phyloP scores from a whole-genome alignment of 352 stramenopile species.

The Phytophthora vignae region DNA sequence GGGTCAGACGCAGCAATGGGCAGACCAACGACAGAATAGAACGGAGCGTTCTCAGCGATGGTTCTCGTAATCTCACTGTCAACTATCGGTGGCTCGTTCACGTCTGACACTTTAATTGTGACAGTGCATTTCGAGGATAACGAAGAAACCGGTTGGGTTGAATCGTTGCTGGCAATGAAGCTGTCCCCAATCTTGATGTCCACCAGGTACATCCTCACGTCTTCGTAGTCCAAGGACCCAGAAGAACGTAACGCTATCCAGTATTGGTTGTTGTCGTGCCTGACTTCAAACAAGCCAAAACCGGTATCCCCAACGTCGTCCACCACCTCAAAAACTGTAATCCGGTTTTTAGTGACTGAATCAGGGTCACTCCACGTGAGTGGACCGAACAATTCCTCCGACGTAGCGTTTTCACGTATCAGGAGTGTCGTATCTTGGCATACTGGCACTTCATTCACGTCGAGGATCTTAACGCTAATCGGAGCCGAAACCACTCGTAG shows the following conservation, averaged over 20 bases:
- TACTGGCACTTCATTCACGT: conserved; percentile 29
- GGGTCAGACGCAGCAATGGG: conserved; percentile 29
- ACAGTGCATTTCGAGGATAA: conserved; percentile 47
- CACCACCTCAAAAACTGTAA: conserved; percentile 58
- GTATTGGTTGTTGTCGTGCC: conserved; percentile 3
- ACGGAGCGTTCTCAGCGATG: conserved; percentile 47
- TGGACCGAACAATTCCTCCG: conserved; percentile 26
- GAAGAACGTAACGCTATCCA: conserved; percentile 26
- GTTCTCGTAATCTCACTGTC: conserved; percentile 25
- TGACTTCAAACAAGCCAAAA: conserved; percentile 24
- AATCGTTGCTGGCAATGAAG: conserved; percentile 19
- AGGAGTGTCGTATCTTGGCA: conserved; percentile 22
- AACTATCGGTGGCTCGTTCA: conserved; percentile 60
- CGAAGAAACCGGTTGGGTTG: conserved; percentile 34
- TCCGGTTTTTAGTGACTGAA: conserved; percentile 43
- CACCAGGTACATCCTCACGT: conserved; percentile 5
- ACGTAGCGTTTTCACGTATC: conserved; percentile 43
- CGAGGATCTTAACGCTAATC: conserved; percentile 18
- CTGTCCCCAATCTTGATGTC: conserved; percentile 31
- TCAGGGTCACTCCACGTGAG: conserved; percentile 58
- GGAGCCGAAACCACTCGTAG: conserved; percentile 27
- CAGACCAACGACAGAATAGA: conserved; percentile 19
- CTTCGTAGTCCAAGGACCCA: conserved; percentile 27
- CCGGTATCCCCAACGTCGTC: conserved; percentile 14
- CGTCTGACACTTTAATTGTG: conserved; percentile 44